phyloP scores from a whole-genome alignment of 176 grass and related monocot genomes.

The Puccinellia tenuiflora region DNA sequence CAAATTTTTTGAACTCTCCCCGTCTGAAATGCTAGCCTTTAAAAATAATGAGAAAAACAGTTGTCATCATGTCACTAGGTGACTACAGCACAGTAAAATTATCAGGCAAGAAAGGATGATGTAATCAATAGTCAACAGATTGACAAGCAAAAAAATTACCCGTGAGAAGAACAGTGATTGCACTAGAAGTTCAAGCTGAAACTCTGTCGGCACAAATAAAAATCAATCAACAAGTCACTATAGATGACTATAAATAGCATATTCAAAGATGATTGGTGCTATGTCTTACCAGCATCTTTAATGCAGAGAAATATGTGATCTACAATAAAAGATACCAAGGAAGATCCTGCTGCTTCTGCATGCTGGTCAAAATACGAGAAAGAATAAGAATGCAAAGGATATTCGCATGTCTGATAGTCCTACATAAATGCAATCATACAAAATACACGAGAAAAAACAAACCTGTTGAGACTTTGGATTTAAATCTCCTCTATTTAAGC shows the following conservation, averaged over 20 bases:
- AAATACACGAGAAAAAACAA: constrained; percentile 22
- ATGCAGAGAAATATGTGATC: constrained; percentile 99
- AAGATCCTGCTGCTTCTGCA: constrained; percentile 90
- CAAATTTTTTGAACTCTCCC: constrained; percentile 77
- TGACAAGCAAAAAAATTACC: constrained; percentile 39
- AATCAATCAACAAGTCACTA: constrained; percentile 36
- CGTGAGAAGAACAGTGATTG: constrained; percentile 96
- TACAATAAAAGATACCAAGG: constrained; percentile 90
- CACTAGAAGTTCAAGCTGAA: constrained; percentile 98
- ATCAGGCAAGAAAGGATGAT: constrained; percentile 7
- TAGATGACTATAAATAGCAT: constrained; percentile 9
- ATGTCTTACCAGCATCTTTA: constrained; percentile 86
- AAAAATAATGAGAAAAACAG: constrained; percentile 27
- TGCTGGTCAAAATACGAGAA: constrained; percentile 51
- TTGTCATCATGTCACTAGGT: not conserved
- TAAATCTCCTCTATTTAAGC: constrained; percentile 93
- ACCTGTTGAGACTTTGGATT: constrained; percentile 89
- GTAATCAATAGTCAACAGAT: constrained; percentile 14
- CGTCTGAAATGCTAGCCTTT: constrained; percentile 83
- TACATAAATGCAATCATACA: constrained; percentile 14
- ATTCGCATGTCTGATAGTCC: not conserved
- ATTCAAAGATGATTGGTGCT: constrained; percentile 2
- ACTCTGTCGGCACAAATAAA: constrained; percentile 55
- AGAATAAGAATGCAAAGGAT: constrained; percentile 23
- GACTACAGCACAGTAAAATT: not conserved